Evolutionary conservation across 1,284 basidiomycete genomes (phyloP).

Genomic region (Phellopilus nigrolimitatus): DNA sequence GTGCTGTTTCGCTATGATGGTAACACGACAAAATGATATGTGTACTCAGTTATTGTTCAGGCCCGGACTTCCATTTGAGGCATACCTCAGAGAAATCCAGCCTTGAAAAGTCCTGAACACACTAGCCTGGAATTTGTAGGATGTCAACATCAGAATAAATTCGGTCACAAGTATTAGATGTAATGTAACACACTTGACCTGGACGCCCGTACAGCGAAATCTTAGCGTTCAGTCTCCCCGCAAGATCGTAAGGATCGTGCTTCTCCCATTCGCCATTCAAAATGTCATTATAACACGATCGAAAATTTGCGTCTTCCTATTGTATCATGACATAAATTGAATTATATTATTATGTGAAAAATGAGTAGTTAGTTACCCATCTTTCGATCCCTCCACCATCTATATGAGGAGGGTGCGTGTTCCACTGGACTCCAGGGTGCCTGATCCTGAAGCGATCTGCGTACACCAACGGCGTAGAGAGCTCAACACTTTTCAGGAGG

Average conservation of each 20-base stretch:
- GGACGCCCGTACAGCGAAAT: constrained; percentile 58
- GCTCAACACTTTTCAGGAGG: constrained; percentile 51
- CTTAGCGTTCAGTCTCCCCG: constrained; percentile 55
- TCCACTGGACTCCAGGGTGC: constrained; percentile 67
- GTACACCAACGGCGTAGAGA: constrained; percentile 68
- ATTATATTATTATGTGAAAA: not conserved
- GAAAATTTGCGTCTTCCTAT: constrained; percentile 62
- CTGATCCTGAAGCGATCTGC: constrained; percentile 83
- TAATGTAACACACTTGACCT: constrained; percentile 39
- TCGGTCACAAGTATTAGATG: not conserved
- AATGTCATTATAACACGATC: constrained; percentile 63
- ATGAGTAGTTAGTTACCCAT: constrained; percentile 44
- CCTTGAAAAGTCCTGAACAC: constrained; percentile 83
- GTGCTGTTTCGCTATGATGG: constrained; percentile 54
- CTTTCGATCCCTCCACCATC: constrained; percentile 81
- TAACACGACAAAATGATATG: not conserved
- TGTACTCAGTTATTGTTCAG: not conserved
- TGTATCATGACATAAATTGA: constrained; percentile 21
- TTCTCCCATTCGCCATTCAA: constrained; percentile 62
- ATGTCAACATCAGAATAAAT: not conserved
- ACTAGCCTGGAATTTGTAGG: constrained; percentile 36
- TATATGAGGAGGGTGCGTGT: constrained; percentile 69
- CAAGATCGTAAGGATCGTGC: constrained; percentile 68
- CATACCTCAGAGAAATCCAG: constrained; percentile 62
- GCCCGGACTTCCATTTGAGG: constrained; percentile 1